phyloP scores from a whole-genome alignment of 2,329 filamentous ascomycete species.

The Talaromyces sp. region DNA sequence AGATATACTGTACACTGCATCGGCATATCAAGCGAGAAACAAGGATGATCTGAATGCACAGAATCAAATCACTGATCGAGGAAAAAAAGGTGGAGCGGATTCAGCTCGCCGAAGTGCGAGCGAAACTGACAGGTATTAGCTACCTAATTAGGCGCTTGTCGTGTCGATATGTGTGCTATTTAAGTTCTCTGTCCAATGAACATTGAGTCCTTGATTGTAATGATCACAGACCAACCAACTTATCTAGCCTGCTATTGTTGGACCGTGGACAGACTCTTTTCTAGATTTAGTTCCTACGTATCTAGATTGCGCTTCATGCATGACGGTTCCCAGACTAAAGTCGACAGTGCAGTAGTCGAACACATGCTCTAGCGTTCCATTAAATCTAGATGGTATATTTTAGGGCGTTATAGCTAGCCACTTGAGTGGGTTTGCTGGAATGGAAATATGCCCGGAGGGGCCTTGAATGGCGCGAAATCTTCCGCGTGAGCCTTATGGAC shows the following conservation, averaged over 20 bases:
- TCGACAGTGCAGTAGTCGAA: background rate
- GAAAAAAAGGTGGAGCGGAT: background rate
- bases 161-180: background rate
- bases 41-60: background rate
- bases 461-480: background rate
- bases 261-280: background rate
- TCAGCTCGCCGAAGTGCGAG: background rate
- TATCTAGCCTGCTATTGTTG: background rate
- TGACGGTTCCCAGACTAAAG: background rate
- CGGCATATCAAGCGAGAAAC: background rate
- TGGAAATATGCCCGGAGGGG: background rate
- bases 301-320: background rate
- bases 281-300: constrained; percentile 1
- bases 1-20: background rate
- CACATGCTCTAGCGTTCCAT: background rate
- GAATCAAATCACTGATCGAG: background rate
- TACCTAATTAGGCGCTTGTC: background rate
- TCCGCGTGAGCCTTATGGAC: constrained; percentile 1
- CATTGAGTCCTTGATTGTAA: background rate
- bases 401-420: background rate
- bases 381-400: background rate
- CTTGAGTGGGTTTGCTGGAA: background rate
- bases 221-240: background rate
- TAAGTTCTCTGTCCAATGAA: background rate
- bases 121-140: background rate